Conservation (phyloP, 805 yeast genomes). For the Debaryomyces castellii region DNA sequence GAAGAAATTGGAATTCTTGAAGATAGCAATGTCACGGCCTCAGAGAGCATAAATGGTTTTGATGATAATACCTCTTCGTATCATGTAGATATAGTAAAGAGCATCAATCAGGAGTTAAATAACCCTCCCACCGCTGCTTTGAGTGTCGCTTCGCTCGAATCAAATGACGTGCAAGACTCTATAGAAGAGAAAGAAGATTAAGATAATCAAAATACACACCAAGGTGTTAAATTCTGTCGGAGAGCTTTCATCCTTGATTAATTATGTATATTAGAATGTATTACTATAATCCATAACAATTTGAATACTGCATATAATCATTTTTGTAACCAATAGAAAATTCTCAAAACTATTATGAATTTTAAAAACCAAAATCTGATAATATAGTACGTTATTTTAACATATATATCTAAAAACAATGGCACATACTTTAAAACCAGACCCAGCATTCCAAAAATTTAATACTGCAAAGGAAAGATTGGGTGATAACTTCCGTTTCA, state of each 20-base stretch:
- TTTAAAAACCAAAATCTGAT: background rate
- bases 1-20: slow-evolving; percentile 20
- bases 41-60: background rate
- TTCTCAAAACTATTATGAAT: slow-evolving; percentile 3
- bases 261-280: slow-evolving; percentile 1
- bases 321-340: slow-evolving; percentile 8
- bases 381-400: background rate
- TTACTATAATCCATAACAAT: background rate
- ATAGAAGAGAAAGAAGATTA: background rate
- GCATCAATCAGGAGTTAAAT: slow-evolving; percentile 2
- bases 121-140: background rate
- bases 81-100: slow-evolving; percentile 6
- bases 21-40: slow-evolving; percentile 1
- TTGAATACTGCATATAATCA: background rate
- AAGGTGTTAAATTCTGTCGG: background rate
- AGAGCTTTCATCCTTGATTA: background rate
- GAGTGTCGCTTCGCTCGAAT: too few species aligned
- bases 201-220: too few species aligned
- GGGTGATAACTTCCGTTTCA: slow-evolving; percentile 44
- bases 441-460: slow-evolving; percentile 40
- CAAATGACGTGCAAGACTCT: too few species aligned
- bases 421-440: slow-evolving; percentile 47
- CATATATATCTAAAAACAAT: slow-evolving; percentile 13
- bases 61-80: slow-evolving; percentile 1
- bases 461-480: slow-evolving; percentile 41